Percentiles rank a stretch among this genome's conserved stretches.
These are phyloP conservation scores for Inosperma sp. DNA, from an alignment of 768 basidiomycete genomes.

Conservation along the genomic window DNA sequence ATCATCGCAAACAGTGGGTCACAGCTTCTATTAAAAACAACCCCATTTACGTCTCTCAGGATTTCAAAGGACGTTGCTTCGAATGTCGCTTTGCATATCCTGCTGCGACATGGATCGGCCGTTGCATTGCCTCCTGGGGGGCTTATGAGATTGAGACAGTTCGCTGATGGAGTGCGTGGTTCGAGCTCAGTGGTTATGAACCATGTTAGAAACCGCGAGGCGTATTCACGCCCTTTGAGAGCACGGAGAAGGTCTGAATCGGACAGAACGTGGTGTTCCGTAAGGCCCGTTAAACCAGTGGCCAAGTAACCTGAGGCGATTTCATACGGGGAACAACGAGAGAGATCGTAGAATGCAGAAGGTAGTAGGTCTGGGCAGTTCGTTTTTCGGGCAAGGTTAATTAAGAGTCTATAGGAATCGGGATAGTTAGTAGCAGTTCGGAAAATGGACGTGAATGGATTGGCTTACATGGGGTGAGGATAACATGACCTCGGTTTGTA, in stretches of 20 bases:
- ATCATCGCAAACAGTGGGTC: slow-evolving; percentile 70
- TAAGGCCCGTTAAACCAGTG: slow-evolving; percentile 22
- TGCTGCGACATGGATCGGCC: slow-evolving; percentile 39
- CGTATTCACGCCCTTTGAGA: slow-evolving; percentile 66
- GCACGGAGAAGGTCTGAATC: slow-evolving; percentile 54
- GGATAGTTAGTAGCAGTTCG: slow-evolving; percentile 7
- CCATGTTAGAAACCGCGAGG: slow-evolving; percentile 69
- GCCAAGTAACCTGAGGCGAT: slow-evolving; percentile 47
- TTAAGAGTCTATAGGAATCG: slow-evolving; percentile 45
- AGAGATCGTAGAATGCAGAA: slow-evolving; percentile 77
- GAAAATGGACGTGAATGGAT: neutral
- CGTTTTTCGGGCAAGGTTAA: slow-evolving; percentile 59
- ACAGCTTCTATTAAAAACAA: slow-evolving; percentile 57
- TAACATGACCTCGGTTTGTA: slow-evolving; percentile 53
- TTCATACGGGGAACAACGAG: slow-evolving; percentile 60
- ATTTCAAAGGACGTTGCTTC: slow-evolving; percentile 73
- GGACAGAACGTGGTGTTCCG: slow-evolving; percentile 39
- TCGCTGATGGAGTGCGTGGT: slow-evolving; percentile 47
- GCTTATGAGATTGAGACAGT: slow-evolving; percentile 37
- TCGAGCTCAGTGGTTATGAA: slow-evolving; percentile 75
- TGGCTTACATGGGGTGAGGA: slow-evolving; percentile 66
- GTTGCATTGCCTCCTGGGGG: slow-evolving; percentile 22
- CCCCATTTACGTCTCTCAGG: slow-evolving; percentile 67
- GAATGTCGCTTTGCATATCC: slow-evolving; percentile 65
- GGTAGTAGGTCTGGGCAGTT: slow-evolving; percentile 57